Percentiles rank a stretch among this genome's conserved stretches.
Conservation (phyloP, 331 rosid species). For the Prunus yedoensis region DNA sequence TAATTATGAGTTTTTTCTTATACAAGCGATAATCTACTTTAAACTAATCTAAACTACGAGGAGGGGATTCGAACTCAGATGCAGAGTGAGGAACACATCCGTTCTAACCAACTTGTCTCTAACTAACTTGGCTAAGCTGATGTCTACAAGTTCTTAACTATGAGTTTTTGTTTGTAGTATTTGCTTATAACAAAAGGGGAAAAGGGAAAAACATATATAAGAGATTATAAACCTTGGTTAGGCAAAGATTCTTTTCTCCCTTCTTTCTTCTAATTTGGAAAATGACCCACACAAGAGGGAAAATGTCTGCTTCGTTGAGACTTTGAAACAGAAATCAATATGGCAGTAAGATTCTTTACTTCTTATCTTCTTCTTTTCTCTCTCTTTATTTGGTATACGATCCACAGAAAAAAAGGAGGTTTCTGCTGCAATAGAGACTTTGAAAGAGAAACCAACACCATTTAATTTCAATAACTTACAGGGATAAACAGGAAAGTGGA, state of each 20-base stretch:
- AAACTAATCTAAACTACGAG: too few relatives aligned
- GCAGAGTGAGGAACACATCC: fast-evolving
- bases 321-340: neutral
- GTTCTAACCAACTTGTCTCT: too few relatives aligned
- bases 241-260: neutral
- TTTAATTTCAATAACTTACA: neutral
- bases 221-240: neutral
- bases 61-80: fast-evolving
- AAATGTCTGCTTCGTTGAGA: neutral
- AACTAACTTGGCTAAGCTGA: too few relatives aligned
- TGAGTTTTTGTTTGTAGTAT: too few relatives aligned
- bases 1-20: too few relatives aligned
- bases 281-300: neutral
- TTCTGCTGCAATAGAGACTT: neutral
- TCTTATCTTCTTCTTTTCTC: neutral
- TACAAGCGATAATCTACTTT: too few relatives aligned
- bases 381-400: neutral
- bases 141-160: too few relatives aligned
- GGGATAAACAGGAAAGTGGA: neutral
- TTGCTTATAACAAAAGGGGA: neutral
- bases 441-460: neutral
- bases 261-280: neutral
- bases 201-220: neutral
- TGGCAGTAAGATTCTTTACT: neutral
- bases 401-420: neutral